phyloP scores from a whole-genome alignment of 306 rosid genomes.

The Inga leiocalycina region DNA sequence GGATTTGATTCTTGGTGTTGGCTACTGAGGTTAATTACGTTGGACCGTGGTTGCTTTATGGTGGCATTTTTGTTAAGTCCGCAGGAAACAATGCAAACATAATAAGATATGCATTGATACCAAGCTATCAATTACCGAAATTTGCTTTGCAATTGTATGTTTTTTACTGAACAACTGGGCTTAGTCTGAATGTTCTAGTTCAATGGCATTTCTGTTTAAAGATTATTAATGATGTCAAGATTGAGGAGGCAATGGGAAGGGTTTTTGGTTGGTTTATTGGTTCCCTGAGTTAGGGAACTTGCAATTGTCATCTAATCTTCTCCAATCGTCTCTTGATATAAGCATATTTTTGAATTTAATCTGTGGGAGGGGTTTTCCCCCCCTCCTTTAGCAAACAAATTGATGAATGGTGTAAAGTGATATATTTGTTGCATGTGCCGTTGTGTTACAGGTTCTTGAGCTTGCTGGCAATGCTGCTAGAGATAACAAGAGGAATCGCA shows the following conservation, averaged over 20 bases:
- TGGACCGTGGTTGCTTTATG: not conserved
- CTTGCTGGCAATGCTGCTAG: conserved; percentile 43
- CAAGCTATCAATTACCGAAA: not conserved
- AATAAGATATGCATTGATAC: not conserved
- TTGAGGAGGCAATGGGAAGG: not conserved
- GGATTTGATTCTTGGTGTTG: not conserved
- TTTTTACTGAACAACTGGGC: not conserved
- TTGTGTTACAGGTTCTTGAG: conserved; percentile 31
- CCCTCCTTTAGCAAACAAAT: not conserved
- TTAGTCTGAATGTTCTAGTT: not conserved
- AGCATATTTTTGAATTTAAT: not conserved
- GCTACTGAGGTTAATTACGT: not conserved
- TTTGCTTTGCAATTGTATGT: not conserved
- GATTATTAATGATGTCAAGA: not conserved
- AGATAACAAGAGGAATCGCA: conserved; percentile 37
- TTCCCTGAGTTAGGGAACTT: not conserved
- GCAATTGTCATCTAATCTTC: not conserved
- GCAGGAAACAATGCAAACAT: not conserved
- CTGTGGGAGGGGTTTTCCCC: not conserved
- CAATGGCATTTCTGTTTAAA: not conserved
- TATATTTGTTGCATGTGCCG: not conserved
- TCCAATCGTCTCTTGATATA: not conserved
- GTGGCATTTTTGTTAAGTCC: not conserved
- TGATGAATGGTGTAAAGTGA: not conserved
- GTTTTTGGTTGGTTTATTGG: not conserved